Evolutionary conservation across 306 rosid species (phyloP).

Genomic region (Crotalaria pallida): DNA sequence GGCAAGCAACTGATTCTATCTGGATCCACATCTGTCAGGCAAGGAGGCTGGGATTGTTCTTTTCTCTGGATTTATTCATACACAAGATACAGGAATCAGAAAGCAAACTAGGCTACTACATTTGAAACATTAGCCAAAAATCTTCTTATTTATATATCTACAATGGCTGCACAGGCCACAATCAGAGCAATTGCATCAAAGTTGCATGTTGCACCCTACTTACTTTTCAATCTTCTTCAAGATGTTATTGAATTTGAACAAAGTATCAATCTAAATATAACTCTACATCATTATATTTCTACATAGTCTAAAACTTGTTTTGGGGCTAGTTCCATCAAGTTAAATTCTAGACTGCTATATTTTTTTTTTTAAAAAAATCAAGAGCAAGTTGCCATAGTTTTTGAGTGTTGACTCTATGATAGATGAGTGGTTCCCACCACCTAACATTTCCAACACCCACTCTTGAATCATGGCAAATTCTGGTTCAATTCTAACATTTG

Average conservation of each 20-base stretch:
- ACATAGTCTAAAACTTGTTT: background rate
- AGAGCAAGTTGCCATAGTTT: background rate
- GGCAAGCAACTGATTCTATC: constrained; percentile 57
- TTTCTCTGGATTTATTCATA: constrained; percentile 24
- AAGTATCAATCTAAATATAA: background rate
- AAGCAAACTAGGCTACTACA: constrained; percentile 5
- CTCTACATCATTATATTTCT: background rate
- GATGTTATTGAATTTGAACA: background rate
- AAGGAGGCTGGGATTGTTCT: constrained; percentile 28
- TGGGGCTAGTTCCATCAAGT: background rate
- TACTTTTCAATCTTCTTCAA: background rate
- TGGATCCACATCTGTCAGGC: constrained; percentile 31
- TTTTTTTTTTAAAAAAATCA: background rate
- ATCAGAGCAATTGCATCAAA: background rate
- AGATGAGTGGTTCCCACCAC: background rate
- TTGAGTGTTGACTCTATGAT: background rate
- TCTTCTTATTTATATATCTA: background rate
- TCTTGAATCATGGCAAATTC: background rate
- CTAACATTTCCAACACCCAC: background rate
- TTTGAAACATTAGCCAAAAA: background rate
- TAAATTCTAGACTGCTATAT: background rate
- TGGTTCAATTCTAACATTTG: background rate
- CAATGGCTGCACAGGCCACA: background rate
- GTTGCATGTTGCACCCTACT: background rate
- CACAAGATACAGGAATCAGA: constrained; percentile 13